A percentile compares a stretch with the other conserved stretches of the same genome.
phyloP scores from a whole-genome alignment of 2,329 filamentous ascomycete genomes.

The Cercospora janseana region DNA sequence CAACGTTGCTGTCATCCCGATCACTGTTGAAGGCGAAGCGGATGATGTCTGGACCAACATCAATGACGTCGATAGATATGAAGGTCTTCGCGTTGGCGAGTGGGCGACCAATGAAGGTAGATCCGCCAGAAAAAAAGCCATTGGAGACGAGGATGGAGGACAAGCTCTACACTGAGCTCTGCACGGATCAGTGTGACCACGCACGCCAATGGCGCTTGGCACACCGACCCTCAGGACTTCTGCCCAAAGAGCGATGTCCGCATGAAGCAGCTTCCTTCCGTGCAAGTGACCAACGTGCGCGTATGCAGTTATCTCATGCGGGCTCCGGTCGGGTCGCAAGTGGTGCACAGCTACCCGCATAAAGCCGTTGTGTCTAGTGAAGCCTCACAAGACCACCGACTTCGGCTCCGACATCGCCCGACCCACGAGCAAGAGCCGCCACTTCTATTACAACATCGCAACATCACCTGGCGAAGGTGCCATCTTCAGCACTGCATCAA shows the following conservation, averaged over 20 bases:
- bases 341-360: no score
- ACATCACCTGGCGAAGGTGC: neutral
- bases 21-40: conserved; percentile 9
- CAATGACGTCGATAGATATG: conserved; percentile 10
- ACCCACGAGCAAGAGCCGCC: neutral
- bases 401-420: conserved; percentile 11
- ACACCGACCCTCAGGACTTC: no score
- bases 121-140: conserved; percentile 6
- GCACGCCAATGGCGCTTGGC: no score
- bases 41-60: conserved; percentile 5
- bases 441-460: conserved; percentile 3
- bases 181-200: no score
- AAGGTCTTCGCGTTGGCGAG: no score
- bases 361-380: neutral
- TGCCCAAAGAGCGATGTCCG: no score
- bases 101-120: conserved; percentile 5
- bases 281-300: no score
- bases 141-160: conserved; percentile 4
- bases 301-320: no score
- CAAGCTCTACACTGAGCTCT: neutral
- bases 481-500: neutral
- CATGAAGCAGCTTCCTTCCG: no score
- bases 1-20: conserved; percentile 8
- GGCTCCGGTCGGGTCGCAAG: no score
- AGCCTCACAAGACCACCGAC: conserved; percentile 6